Conservation (phyloP, 306 rosid genomes). For the Psophocarpus tetragonolobus region DNA sequence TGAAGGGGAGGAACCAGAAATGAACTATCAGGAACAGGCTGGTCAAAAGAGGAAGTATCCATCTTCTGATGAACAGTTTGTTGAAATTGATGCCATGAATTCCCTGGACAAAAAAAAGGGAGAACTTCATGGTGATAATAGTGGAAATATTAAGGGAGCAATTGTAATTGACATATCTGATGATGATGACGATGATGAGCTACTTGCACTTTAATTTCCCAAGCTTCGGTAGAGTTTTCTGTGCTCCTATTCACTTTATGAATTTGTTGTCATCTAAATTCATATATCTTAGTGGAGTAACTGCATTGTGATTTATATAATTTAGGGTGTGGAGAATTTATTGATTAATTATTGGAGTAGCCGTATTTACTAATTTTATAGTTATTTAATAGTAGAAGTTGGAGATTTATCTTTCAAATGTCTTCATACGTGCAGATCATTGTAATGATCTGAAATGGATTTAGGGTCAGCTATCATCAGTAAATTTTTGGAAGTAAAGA, state of each 20-base stretch:
- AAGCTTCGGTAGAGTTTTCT: slow-evolving; percentile 36
- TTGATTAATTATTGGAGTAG: neutral
- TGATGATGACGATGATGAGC: slow-evolving; percentile 47
- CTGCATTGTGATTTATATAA: neutral
- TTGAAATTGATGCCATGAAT: slow-evolving; percentile 60
- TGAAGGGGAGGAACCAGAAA: slow-evolving; percentile 49
- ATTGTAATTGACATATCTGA: slow-evolving; percentile 50
- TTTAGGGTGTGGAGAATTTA: neutral
- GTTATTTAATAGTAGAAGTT: neutral
- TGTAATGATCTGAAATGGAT: neutral
- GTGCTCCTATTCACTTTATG: slow-evolving; percentile 14
- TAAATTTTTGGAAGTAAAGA: neutral
- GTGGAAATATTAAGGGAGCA: slow-evolving; percentile 54
- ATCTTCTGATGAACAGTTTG: slow-evolving; percentile 60
- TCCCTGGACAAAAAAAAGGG: slow-evolving; percentile 60
- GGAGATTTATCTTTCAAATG: neutral
- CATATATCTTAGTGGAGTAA: slow-evolving; percentile 3
- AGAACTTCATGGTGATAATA: slow-evolving; percentile 61
- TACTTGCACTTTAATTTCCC: slow-evolving; percentile 28
- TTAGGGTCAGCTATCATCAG: neutral
- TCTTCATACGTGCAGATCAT: neutral
- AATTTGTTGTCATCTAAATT: neutral
- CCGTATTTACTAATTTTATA: neutral
- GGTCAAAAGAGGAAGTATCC: slow-evolving; percentile 79
- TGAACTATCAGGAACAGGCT: slow-evolving; percentile 49